phyloP scores from a whole-genome alignment of 169 alveolate genomes.

The Eimeria tenella region DNA sequence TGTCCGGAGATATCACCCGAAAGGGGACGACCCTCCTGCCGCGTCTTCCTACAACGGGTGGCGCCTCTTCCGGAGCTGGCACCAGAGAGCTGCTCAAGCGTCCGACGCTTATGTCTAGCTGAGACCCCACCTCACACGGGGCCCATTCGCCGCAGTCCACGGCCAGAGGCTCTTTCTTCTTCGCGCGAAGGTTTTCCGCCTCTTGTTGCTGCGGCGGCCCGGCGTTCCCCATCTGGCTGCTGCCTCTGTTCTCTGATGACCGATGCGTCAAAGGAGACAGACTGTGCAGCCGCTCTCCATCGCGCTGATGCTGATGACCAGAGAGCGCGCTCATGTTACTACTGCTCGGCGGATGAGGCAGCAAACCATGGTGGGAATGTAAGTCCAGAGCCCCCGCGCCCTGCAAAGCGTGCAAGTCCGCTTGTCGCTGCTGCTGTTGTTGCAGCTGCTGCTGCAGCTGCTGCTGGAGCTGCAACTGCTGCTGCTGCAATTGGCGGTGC shows the following conservation, averaged over 20 bases:
- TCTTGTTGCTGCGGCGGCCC: conserved; percentile 23
- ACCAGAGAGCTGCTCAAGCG: conserved; percentile 38
- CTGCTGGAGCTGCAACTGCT: conserved; percentile 51
- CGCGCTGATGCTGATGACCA: conserved; percentile 33
- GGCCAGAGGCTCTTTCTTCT: conserved; percentile 36
- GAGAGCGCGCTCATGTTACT: background rate
- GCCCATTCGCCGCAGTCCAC: conserved; percentile 69
- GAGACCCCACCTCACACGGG: conserved; percentile 39
- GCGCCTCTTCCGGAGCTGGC: conserved; percentile 61
- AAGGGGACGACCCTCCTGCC: conserved; percentile 49
- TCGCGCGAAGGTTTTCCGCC: background rate
- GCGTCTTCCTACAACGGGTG: conserved; percentile 30
- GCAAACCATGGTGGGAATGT: conserved; percentile 31
- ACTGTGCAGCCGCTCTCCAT: conserved; percentile 12
- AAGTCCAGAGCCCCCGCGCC: conserved; percentile 44
- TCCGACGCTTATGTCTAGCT: conserved; percentile 49
- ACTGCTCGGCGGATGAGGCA: conserved; percentile 22
- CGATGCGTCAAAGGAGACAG: conserved; percentile 42
- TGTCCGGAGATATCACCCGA: conserved; percentile 34
- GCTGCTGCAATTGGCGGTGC: conserved; percentile 67
- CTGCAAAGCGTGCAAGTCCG: conserved; percentile 57
- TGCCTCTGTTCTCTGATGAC: conserved; percentile 1
- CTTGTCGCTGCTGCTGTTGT: conserved; percentile 48
- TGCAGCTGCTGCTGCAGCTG: conserved; percentile 47
- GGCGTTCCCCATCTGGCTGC: conserved; percentile 24